Evolutionary conservation across 768 basidiomycete species (phyloP), one percentile per base, ranked within the genome.

Genomic region (Auricularia heimuer): DNA sequence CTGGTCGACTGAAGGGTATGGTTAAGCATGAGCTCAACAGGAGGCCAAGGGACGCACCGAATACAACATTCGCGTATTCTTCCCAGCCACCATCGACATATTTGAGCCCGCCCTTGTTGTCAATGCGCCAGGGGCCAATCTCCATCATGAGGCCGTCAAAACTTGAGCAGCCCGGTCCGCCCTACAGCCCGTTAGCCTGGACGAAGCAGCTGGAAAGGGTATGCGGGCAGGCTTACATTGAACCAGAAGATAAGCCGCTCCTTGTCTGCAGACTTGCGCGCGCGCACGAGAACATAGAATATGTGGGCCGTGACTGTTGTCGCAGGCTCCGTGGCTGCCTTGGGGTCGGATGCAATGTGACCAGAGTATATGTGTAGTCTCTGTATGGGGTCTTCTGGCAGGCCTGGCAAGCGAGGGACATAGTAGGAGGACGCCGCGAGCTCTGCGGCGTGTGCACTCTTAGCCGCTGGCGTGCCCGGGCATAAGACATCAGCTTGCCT

Each of bases 71-170:
- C 29, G 91, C 88, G 73, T 96, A 98, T 73, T 98, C 96, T 72
- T 98, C 94, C 96, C 96, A 98, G 8, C 94, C 94, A 34, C 94
- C 94, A 67, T 93, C 87, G 8, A 84, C 78, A 21, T 85, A 81
- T 69, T 83, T 83, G 67, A 95, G 82, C 3, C 87, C 83, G 64
- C 90, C 86, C 16, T 85, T 78, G 63, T 85, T 82, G 70, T 92
- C 89, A 75, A 88, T 76, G 68, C 83, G 83, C 85, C 93, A 96
- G 3, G 96, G 95, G 0, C 96, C 96, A n/a, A 95, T 81, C 70
- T 98, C 96, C 93, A 98, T 95, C 88, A 98, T 89, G 18, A 94
- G 81, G 2, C 96, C 96, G 70, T 98, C 96, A 72, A 98, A 98
- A 1, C 92, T 94, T 0, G 94, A 97, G 74, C 97, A 98, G 35